Evolutionary conservation across 139 green algal species (phyloP).

Genomic region (Eudorina sp.): DNA sequence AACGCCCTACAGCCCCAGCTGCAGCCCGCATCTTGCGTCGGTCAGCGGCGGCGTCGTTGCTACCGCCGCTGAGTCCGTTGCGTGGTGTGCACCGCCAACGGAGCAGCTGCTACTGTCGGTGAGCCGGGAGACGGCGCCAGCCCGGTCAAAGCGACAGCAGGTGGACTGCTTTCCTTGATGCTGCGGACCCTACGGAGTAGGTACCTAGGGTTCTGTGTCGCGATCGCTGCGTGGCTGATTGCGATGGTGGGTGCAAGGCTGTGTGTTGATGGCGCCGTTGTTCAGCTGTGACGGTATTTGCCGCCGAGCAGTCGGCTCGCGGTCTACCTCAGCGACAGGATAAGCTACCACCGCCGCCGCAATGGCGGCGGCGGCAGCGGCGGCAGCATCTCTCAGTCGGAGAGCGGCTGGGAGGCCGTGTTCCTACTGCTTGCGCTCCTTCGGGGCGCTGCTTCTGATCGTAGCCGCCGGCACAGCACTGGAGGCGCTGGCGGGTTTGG

Average conservation of each 20-base stretch:
- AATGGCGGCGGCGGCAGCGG: no score
- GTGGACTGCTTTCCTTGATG: not conserved
- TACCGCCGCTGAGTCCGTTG: not conserved
- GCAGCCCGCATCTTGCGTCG: not conserved
- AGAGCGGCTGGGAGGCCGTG: not conserved
- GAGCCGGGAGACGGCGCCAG: no score
- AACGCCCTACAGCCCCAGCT: not conserved
- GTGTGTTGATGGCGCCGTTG: not conserved
- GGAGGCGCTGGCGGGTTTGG: no score
- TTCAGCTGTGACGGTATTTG: no score
- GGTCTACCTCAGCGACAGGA: no score
- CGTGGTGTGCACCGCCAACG: not conserved
- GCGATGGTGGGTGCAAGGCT: not conserved
- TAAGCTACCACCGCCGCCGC: no score
- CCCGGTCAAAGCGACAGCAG: not conserved
- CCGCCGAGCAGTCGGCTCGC: no score
- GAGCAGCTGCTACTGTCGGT: not conserved
- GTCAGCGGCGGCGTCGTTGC: no score
- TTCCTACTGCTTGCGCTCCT: no score
- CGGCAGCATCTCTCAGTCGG: no score
- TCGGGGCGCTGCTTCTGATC: no score
- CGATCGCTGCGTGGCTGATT: not conserved
- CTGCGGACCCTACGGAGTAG: not conserved
- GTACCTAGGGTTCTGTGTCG: not conserved
- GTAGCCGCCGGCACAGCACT: no score